These are phyloP conservation scores for Fusarium austroafricanum DNA, from an alignment of 2,329 filamentous ascomycete species.

Conservation along the genomic window DNA sequence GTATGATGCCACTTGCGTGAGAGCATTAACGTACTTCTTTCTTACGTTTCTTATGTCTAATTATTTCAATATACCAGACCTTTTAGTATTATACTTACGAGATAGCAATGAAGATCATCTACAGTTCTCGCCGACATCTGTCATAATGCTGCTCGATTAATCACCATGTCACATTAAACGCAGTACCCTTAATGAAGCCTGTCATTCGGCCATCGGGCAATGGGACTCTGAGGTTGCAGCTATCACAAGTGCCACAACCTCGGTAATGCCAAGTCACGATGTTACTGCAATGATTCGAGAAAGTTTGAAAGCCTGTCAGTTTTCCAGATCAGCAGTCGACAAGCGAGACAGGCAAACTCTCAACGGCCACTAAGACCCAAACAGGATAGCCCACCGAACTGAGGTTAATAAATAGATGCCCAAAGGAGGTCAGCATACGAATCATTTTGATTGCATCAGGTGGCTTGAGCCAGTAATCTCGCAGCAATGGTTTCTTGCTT, in stretches of 20 bases:
- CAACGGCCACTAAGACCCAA: constrained; percentile 4
- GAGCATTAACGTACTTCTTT: background rate
- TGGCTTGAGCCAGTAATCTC: background rate
- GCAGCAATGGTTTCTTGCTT: background rate
- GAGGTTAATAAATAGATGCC: background rate
- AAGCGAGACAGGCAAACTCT: background rate
- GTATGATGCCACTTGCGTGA: constrained; percentile 1
- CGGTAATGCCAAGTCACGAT: too few species aligned
- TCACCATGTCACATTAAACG: too few species aligned
- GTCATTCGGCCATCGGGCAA: too few species aligned
- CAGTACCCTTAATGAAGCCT: too few species aligned
- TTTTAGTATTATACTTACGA: background rate
- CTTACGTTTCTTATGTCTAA: background rate
- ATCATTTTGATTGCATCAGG: background rate
- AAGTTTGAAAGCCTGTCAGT: too few species aligned
- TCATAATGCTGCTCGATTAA: too few species aligned
- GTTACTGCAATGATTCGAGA: too few species aligned
- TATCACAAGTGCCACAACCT: too few species aligned
- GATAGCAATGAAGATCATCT: too few species aligned
- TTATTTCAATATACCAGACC: background rate
- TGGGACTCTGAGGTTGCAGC: too few species aligned
- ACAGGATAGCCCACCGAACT: background rate
- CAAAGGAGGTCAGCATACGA: background rate
- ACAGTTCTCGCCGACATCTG: too few species aligned
- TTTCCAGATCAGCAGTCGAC: background rate